phyloP scores from a whole-genome alignment of 768 basidiomycete species.

The Sarcodon sp. region DNA sequence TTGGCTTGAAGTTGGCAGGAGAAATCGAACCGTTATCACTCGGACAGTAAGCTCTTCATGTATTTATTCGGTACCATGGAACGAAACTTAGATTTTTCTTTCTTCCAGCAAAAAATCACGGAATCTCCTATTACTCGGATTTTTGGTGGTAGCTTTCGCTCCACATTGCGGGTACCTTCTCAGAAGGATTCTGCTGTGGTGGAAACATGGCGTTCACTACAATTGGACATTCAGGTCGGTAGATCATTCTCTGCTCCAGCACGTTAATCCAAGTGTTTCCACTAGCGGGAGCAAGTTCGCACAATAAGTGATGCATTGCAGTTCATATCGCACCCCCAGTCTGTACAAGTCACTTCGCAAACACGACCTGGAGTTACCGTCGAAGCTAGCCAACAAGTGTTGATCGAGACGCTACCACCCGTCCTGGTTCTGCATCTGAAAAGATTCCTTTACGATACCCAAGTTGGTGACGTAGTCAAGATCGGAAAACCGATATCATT shows the following conservation, averaged over 20 bases:
- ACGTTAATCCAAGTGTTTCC: background rate
- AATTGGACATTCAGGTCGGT: conserved; percentile 78
- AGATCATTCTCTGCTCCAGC: background rate
- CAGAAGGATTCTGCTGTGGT: conserved; percentile 80
- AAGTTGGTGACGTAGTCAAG: conserved; percentile 71
- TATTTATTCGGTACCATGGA: background rate
- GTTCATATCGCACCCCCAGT: conserved; percentile 66
- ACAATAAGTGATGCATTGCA: conserved; percentile 77
- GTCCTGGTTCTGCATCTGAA: conserved; percentile 85
- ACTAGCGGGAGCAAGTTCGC: conserved; percentile 56
- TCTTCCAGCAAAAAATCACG: conserved; percentile 52
- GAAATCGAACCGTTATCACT: conserved; percentile 70
- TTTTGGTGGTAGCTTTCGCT: conserved; percentile 88
- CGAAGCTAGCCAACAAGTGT: conserved; percentile 62
- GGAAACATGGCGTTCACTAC: conserved; percentile 84
- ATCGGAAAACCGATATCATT: conserved; percentile 73
- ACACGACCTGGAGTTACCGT: conserved; percentile 42
- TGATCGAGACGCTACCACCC: conserved; percentile 74
- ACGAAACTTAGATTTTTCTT: background rate
- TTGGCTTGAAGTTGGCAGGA: conserved; percentile 91
- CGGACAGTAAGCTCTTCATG: conserved; percentile 46
- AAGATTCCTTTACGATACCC: conserved; percentile 77
- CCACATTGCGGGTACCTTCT: conserved; percentile 67
- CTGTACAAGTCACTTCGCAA: conserved; percentile 59
- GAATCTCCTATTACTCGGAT: conserved; percentile 87